Conservation (phyloP, 2,329 filamentous ascomycete genomes). For the Venturia oleaginea region DNA sequence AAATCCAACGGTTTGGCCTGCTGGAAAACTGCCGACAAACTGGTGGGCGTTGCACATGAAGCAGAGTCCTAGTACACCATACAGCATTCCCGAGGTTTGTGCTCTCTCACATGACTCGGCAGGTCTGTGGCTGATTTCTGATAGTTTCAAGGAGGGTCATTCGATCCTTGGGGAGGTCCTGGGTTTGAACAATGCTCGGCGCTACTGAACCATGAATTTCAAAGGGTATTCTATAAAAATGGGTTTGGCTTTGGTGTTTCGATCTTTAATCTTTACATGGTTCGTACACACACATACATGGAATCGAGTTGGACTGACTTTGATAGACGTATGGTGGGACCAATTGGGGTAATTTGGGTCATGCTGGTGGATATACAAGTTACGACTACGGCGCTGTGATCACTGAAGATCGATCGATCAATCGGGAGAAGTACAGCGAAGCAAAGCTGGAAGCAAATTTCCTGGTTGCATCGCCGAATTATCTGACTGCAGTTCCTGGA, state of each 20-base stretch:
- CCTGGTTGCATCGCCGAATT: conserved; percentile 61
- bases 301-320: not conserved
- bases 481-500: conserved; percentile 43
- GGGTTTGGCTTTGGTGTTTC: conserved; percentile 56
- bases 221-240: conserved; percentile 74
- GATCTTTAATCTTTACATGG: conserved; percentile 70
- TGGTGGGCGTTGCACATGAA: conserved; percentile 46
- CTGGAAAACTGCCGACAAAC: conserved; percentile 45
- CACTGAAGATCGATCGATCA: conserved; percentile 57
- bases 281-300: conserved; percentile 23
- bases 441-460: conserved; percentile 70
- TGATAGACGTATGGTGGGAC: conserved; percentile 61
- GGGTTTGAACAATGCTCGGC: conserved; percentile 59
- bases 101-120: not conserved
- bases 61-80: conserved; percentile 58
- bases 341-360: conserved; percentile 74
- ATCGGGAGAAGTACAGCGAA: conserved; percentile 70
- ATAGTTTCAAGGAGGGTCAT: conserved; percentile 61
- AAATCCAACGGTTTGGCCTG: conserved; percentile 54
- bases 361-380: conserved; percentile 48
- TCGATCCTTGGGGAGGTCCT: conserved; percentile 65
- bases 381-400: conserved; percentile 58
- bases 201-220: conserved; percentile 63
- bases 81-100: conserved; percentile 49
- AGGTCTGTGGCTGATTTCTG: not conserved